A percentile compares a stretch with the other conserved stretches of the same genome.
These are phyloP conservation scores for Mycosphaerella sp. DNA, from an alignment of 2,329 filamentous ascomycete genomes.

Conservation along the genomic window DNA sequence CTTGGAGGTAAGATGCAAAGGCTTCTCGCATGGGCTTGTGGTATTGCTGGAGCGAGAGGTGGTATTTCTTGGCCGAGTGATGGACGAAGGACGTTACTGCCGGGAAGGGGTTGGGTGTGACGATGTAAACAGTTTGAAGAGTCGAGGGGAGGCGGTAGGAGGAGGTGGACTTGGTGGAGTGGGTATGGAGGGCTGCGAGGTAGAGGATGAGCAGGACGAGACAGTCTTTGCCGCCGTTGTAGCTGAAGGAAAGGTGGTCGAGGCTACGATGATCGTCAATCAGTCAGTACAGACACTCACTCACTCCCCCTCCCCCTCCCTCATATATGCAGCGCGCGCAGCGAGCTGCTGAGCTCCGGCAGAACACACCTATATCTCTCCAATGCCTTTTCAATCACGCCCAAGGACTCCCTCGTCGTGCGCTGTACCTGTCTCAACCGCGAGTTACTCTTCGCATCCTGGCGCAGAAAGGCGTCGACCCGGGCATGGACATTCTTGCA, in stretches of 20 bases:
- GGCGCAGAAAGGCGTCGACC: slow-evolving; percentile 60
- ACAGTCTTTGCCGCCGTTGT: slow-evolving; percentile 98
- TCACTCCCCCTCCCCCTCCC: no score
- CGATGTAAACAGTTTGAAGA: slow-evolving; percentile 86
- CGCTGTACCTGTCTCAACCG: slow-evolving; percentile 60
- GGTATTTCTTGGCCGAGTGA: slow-evolving; percentile 59
- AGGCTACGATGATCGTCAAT: slow-evolving; percentile 45
- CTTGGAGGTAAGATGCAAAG: slow-evolving; percentile 67
- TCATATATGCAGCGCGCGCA: no score
- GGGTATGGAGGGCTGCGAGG: slow-evolving; percentile 56
- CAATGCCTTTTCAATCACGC: slow-evolving; percentile 68
- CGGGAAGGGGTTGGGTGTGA: slow-evolving; percentile 73
- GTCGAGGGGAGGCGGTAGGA: slow-evolving; percentile 36
- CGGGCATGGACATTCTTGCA: slow-evolving; percentile 51
- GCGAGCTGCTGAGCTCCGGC: background rate
- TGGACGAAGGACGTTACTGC: slow-evolving; percentile 82
- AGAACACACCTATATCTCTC: slow-evolving; percentile 60
- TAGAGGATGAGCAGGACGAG: slow-evolving; percentile 86
- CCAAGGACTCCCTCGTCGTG: slow-evolving; percentile 66
- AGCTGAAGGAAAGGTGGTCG: slow-evolving; percentile 77
- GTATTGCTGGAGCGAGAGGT: slow-evolving; percentile 69
- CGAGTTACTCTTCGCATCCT: slow-evolving; percentile 48
- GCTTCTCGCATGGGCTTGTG: slow-evolving; percentile 72
- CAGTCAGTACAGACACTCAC: background rate
- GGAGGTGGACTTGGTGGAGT: slow-evolving; percentile 24